Base-by-base conservation (phyloP, 768 basidiomycete genomes). In the Leccinum rimulosum region DNA sequence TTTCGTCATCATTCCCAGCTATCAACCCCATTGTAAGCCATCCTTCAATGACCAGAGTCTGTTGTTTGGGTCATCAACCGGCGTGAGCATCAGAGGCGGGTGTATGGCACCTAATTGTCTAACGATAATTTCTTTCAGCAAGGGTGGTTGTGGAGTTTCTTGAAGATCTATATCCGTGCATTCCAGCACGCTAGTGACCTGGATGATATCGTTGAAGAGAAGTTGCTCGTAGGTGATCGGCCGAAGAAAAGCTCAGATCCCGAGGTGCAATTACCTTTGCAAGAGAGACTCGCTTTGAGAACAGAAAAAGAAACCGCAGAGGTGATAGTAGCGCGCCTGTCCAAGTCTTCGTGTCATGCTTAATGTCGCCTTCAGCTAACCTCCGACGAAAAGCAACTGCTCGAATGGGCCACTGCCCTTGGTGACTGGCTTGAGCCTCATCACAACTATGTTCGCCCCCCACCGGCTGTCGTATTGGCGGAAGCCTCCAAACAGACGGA, bases 181-280 rank as follows among this genome's bases (percentile, higher is more conserved):
- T 83, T 92, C 71, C 86, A 89, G 64, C 84, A 88, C 70, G 87
- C 86, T 31, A 90, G 89, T 63, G 90, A 93, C 65, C 76, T 93
- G 48, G 88, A 92, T 66, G 88, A 91, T 61, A 84, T 80, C 1
- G 88, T 90, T 0, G 89, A 93, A 71, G 89, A 91, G 65, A 92
- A 90, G 66, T 78, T 92, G 11, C 77, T 92, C 45, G 86, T 91
- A 58, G 89, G 91, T 27, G 91, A 93, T 73, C 81, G 89, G 27
- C 89, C 89, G 3, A 91, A 88, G 68, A 84, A 83, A 64, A 83
- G 77, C 48, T 70, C 76, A 19, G 78, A 81, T 49, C 75, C 80
- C 0, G 79, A 83, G 48, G 77, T 76, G 19, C 79, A 78, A 50
- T 62, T 82, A 25, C 78, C 86, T 11, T 66, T 91, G 43, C 77